phyloP scores from a whole-genome alignment of 148 eudicot species.

The Suaeda aralocaspica region DNA sequence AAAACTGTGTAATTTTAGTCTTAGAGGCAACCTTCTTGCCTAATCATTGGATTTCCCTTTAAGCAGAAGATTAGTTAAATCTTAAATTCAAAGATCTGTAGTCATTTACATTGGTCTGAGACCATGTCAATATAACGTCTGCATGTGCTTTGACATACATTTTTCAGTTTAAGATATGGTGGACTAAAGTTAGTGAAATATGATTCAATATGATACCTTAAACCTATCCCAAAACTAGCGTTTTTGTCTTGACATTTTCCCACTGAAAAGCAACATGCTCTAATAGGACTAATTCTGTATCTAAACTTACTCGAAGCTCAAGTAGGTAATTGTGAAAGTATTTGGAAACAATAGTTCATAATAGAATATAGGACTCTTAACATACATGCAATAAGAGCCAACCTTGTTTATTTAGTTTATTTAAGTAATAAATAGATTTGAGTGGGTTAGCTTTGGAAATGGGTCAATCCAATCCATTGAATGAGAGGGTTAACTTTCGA shows the following conservation, averaged over 20 bases:
- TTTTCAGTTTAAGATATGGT: background rate
- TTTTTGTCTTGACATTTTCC: background rate
- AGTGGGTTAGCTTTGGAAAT: too few relatives aligned
- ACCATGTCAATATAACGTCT: background rate
- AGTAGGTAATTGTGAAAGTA: background rate
- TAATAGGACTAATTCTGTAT: too few relatives aligned
- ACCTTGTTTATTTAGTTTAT: too few relatives aligned
- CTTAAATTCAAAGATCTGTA: background rate
- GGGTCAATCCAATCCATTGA: too few relatives aligned
- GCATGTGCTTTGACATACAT: background rate
- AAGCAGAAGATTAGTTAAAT: conserved; percentile 46
- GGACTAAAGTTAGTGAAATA: background rate
- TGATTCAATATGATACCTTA: background rate
- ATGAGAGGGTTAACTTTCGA: too few relatives aligned
- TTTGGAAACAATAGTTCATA: too few relatives aligned
- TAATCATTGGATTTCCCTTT: conserved; percentile 35
- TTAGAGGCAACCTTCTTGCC: conserved; percentile 47
- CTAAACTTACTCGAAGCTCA: background rate
- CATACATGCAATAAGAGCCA: too few relatives aligned
- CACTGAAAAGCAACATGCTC: background rate
- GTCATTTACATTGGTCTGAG: background rate
- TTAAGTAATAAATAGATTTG: too few relatives aligned
- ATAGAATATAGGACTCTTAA: too few relatives aligned
- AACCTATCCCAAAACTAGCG: background rate
- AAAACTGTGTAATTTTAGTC: conserved; percentile 32